phyloP scores from a whole-genome alignment of 2,329 filamentous ascomycete genomes.

The Aspergillus persii region DNA sequence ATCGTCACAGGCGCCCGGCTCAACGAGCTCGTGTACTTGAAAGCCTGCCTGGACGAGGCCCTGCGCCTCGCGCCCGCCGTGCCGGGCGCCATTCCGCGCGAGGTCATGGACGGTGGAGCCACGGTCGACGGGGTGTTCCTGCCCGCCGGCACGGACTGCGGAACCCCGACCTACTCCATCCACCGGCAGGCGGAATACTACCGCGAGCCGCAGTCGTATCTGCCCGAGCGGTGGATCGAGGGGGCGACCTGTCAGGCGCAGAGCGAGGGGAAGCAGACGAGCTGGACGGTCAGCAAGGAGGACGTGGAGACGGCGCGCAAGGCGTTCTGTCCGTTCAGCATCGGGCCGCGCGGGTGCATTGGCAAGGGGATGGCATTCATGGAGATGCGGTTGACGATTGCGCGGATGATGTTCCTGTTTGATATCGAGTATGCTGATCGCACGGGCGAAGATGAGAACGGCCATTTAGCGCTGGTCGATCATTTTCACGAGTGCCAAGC shows the following conservation, averaged over 20 bases:
- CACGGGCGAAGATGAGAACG: conserved; percentile 32
- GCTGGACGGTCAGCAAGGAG: conserved; percentile 45
- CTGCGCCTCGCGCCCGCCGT: conserved; percentile 42
- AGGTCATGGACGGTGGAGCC: conserved; percentile 39
- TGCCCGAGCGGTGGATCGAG: conserved; percentile 65
- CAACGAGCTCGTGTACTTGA: conserved; percentile 39
- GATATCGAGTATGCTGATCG: conserved; percentile 38
- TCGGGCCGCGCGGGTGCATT: conserved; percentile 43
- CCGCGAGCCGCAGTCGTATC: conserved; percentile 57
- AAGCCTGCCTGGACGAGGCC: conserved; percentile 43
- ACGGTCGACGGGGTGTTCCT: conserved; percentile 38
- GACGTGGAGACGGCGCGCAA: conserved; percentile 56
- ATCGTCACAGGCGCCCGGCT: conserved; percentile 36
- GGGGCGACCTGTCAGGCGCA: conserved; percentile 44
- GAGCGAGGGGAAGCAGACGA: conserved; percentile 22
- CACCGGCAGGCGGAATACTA: conserved; percentile 66
- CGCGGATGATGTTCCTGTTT: conserved; percentile 39
- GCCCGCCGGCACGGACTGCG: conserved; percentile 59
- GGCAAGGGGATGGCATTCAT: conserved; percentile 45
- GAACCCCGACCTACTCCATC: conserved; percentile 65
- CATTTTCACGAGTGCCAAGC: conserved; percentile 41
- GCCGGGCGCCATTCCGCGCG: conserved; percentile 37
- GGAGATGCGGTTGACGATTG: conserved; percentile 42
- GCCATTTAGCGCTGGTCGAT: conserved; percentile 37
- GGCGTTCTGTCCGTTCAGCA: conserved; percentile 66